Percentiles rank a stretch among this genome's conserved stretches.
phyloP scores from a whole-genome alignment of 148 eudicot genomes.

The Cornus florida region DNA sequence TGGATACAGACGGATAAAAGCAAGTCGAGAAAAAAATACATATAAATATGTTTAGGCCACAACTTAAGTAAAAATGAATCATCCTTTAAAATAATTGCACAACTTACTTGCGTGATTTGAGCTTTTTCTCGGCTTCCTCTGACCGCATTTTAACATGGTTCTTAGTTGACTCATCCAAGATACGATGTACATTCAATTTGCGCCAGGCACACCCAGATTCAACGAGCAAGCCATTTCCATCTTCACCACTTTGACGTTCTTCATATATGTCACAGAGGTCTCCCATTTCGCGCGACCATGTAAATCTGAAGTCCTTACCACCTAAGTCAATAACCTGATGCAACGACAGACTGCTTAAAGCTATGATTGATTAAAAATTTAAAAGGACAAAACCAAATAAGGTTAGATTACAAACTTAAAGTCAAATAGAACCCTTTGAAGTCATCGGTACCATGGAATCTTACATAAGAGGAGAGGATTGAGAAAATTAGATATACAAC shows the following conservation, averaged over 20 bases:
- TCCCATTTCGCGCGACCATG: conserved; percentile 78
- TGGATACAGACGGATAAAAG: not conserved
- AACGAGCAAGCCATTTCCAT: conserved; percentile 85
- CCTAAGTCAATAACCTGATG: conserved; percentile 89
- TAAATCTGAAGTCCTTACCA: conserved; percentile 79
- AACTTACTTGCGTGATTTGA: conserved; percentile 77
- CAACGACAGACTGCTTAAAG: conserved; percentile 6
- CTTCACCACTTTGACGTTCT: conserved; percentile 82
- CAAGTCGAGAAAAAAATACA: not conserved
- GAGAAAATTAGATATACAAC: not conserved
- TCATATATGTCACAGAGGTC: conserved; percentile 87
- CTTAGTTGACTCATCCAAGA: conserved; percentile 82
- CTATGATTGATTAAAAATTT: not conserved
- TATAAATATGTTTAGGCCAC: not conserved
- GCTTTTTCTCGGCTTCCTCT: conserved; percentile 74
- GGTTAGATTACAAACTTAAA: conserved; percentile 1
- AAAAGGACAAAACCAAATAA: not conserved
- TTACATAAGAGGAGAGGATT: not conserved
- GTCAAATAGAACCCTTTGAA: not conserved
- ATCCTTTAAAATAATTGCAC: not conserved
- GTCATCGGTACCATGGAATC: not conserved
- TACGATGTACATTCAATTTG: conserved; percentile 84
- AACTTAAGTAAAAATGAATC: not conserved
- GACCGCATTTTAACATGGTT: conserved; percentile 89
- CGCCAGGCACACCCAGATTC: conserved; percentile 95